Percentiles rank a stretch among this genome's conserved stretches.
These are phyloP conservation scores for Prunus persica DNA, from an alignment of 306 rosid species.

Conservation along the genomic window DNA sequence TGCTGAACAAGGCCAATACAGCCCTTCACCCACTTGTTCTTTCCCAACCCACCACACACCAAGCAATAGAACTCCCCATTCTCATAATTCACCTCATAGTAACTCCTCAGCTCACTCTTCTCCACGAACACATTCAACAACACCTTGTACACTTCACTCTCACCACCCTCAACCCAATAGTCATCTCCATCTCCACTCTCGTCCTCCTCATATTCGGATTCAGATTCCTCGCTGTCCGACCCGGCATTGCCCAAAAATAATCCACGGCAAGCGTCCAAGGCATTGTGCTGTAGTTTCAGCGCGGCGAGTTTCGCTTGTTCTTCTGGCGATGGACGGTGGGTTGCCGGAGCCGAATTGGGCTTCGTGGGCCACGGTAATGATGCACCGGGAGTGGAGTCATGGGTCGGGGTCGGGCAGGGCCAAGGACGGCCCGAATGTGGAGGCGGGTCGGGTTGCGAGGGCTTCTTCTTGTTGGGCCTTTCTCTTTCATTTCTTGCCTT, in stretches of 20 bases:
- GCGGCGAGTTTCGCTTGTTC: constrained; percentile 29
- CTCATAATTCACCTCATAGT: constrained; percentile 46
- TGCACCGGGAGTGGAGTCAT: constrained; percentile 3
- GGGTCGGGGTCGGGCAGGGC: constrained; percentile 28
- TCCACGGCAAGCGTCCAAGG: constrained; percentile 40
- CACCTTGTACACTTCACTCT: constrained; percentile 34
- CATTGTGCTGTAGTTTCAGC: constrained; percentile 42
- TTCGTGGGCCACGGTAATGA: constrained; percentile 43
- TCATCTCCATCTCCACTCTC: constrained; percentile 28
- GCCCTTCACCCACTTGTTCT: constrained; percentile 53
- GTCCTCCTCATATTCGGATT: neutral
- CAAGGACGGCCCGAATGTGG: constrained; percentile 25
- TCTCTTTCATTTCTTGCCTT: neutral
- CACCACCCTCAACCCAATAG: constrained; percentile 1
- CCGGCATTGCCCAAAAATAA: constrained; percentile 34
- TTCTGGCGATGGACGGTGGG: constrained; percentile 18
- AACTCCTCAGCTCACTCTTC: constrained; percentile 46
- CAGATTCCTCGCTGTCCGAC: constrained; percentile 25
- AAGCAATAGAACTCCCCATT: constrained; percentile 62
- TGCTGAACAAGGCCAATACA: constrained; percentile 61
- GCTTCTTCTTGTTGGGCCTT: neutral
- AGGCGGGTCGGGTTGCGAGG: constrained; percentile 21
- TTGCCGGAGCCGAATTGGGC: constrained; percentile 15
- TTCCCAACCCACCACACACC: constrained; percentile 62
- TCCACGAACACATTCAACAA: constrained; percentile 47